These are phyloP conservation scores for Mycena latifolia DNA, from an alignment of 768 basidiomycete species.

Conservation along the genomic window DNA sequence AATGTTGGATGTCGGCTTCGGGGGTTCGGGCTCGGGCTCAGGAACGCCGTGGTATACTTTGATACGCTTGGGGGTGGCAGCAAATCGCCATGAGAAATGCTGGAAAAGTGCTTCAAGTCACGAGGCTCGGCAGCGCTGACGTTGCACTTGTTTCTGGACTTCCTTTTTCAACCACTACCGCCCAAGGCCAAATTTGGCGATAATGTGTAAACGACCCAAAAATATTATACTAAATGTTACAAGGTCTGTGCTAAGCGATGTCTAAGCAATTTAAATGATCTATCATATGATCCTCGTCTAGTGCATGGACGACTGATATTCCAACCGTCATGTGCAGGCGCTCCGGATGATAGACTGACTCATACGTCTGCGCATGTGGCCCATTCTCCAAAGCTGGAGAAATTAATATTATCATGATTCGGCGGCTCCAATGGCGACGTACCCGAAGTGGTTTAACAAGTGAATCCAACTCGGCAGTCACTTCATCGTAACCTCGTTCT, in stretches of 20 bases:
- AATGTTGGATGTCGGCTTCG: conserved; percentile 70
- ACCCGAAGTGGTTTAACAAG: conserved; percentile 25
- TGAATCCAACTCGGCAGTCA: conserved; percentile 20
- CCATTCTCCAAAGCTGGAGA: conserved; percentile 25
- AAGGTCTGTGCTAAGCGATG: conserved; percentile 2
- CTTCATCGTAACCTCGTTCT: conserved; percentile 12
- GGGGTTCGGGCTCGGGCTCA: conserved; percentile 67
- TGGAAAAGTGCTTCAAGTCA: background rate
- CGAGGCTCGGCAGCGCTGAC: background rate
- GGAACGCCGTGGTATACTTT: conserved; percentile 85
- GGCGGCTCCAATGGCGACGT: too few species aligned
- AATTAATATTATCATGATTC: too few species aligned
- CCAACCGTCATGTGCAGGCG: conserved; percentile 25
- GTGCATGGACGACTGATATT: conserved; percentile 22
- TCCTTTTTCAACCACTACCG: background rate
- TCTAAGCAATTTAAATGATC: conserved; percentile 11
- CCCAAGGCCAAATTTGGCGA: too few species aligned
- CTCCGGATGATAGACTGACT: conserved; percentile 23
- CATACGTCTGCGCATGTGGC: conserved; percentile 22
- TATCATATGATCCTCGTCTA: conserved; percentile 15
- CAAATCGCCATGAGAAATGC: conserved; percentile 76
- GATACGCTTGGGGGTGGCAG: conserved; percentile 92
- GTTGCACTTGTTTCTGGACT: background rate
- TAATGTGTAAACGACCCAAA: too few species aligned
- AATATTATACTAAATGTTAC: background rate